Conservation (phyloP, 805 yeast species). For the Cyberlindnera subsufficiens region DNA sequence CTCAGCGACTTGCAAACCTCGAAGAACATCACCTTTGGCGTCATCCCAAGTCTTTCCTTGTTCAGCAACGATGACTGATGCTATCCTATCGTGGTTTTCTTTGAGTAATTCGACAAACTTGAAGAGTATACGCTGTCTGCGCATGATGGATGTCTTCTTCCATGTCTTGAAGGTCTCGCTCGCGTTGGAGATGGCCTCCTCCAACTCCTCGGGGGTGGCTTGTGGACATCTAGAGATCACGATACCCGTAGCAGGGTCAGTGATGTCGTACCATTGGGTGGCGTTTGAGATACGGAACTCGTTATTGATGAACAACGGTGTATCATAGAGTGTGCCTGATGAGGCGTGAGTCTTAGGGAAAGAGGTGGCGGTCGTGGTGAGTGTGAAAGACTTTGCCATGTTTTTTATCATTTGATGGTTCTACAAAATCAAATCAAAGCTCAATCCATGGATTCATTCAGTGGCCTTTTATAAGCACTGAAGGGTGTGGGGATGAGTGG, state of each 20-base stretch:
- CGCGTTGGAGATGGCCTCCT: conserved; percentile 58
- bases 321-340: conserved; percentile 36
- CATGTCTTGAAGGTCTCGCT: conserved; percentile 46
- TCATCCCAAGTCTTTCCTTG: conserved; percentile 76
- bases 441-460: no score
- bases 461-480: no score
- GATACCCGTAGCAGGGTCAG: conserved; percentile 67
- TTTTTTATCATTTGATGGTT: background rate
- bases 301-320: conserved; percentile 45
- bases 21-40: conserved; percentile 68
- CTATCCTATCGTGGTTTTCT: conserved; percentile 62
- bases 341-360: conserved; percentile 38
- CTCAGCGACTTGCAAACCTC: conserved; percentile 78
- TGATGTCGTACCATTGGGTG: conserved; percentile 55
- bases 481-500: no score
- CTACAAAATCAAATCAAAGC: no score
- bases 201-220: conserved; percentile 56
- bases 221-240: conserved; percentile 68
- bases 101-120: conserved; percentile 60
- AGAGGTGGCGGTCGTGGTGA: conserved; percentile 28
- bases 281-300: conserved; percentile 40
- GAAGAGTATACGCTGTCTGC: conserved; percentile 60
- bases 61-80: conserved; percentile 58
- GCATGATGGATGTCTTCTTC: conserved; percentile 34
- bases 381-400: conserved; percentile 6